These are phyloP conservation scores for Farysia itapuensis DNA, from an alignment of 1,284 basidiomycete species.

Conservation along the genomic window DNA sequence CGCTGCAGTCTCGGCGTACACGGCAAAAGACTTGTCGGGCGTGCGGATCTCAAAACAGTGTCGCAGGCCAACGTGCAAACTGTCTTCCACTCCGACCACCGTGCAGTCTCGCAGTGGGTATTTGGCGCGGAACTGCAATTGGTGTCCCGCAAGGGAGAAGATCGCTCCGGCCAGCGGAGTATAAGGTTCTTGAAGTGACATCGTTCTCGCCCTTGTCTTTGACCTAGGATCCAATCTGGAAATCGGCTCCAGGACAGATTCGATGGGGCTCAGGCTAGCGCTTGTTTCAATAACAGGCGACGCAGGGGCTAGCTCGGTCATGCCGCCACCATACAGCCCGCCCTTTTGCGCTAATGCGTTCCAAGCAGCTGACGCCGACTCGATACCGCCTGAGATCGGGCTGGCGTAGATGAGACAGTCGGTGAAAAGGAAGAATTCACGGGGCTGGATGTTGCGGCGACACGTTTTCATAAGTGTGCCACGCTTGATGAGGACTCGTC, in stretches of 20 bases:
- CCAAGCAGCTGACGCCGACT: slow-evolving; percentile 48
- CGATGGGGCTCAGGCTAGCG: slow-evolving; percentile 64
- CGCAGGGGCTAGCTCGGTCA: slow-evolving; percentile 1
- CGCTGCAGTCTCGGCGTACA: slow-evolving; percentile 48
- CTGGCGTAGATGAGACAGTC: slow-evolving; percentile 56
- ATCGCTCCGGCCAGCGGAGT: slow-evolving; percentile 33
- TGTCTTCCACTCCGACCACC: slow-evolving; percentile 51
- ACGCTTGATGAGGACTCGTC: slow-evolving; percentile 47
- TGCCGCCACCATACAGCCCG: slow-evolving; percentile 59
- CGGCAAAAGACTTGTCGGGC: slow-evolving; percentile 57
- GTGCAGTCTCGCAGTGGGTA: slow-evolving; percentile 54
- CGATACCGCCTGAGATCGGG: slow-evolving; percentile 41
- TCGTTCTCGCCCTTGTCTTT: slow-evolving; percentile 8
- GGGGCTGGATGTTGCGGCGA: slow-evolving; percentile 55
- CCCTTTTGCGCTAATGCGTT: slow-evolving; percentile 68
- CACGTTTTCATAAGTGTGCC: slow-evolving; percentile 56
- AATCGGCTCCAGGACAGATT: slow-evolving; percentile 7
- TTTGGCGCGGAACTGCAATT: slow-evolving; percentile 53
- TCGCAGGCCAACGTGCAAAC: slow-evolving; percentile 18
- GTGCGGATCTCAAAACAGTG: slow-evolving; percentile 56
- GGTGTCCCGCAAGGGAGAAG: slow-evolving; percentile 34
- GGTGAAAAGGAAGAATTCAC: slow-evolving; percentile 57
- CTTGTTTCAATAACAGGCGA: slow-evolving; percentile 56
- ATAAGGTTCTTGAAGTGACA: slow-evolving; percentile 20
- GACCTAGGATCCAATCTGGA: slow-evolving; percentile 2